Base-by-base conservation (phyloP, 805 yeast species). In the Candida rishiriensis region DNA sequence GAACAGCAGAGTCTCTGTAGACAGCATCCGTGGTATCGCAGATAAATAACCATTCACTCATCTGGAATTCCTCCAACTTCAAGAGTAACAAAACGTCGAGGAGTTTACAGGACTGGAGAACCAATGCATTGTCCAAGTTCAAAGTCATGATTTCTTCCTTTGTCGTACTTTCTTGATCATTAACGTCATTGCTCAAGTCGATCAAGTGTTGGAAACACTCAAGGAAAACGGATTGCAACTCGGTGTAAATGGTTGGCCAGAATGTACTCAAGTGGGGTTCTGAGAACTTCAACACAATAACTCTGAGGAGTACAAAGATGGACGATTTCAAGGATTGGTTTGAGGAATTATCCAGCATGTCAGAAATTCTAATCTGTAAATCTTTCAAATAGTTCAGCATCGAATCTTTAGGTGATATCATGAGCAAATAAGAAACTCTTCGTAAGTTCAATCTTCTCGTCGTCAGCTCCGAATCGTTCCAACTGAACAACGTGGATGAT, bases 11-110 rank as follows among this genome's bases (percentile, higher is more conserved):
- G 11, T 57, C 60, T 11, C 55, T 46, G 36, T 54, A 61, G 28
- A 63, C 60, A 1, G 65, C 66, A 45, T 64, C 67, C 1, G 60
- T 48, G 3, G 59, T 80, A 53, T 85, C 88, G 26, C 81, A 73
- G 10, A 91, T 76, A 57, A 88, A 93, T 2, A 93, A 68, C 98
- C 98, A 91, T 55, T 88, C 93, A 49, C 78, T 59, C 62, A 78
- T 57, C 63, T 81, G 83, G 70, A 91, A 73, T 46, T 88, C 96
- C 58, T 90, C 97, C 35, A 74, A 73, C 32, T 81, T 78, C 44
- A 89, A 53, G 2, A 84, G 70, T 16, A 91, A 60, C 17, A 89
- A 61, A 29, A 85, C 73, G 58, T 91, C 99, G 38, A 93, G 67
- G 13, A 93, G 66, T 61, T 90, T 91, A 55, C 88, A 83, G 0